Evolutionary conservation across 345 rosid species (phyloP), one percentile per base, ranked within the genome.

Genomic region (Populus ilicifolia): DNA sequence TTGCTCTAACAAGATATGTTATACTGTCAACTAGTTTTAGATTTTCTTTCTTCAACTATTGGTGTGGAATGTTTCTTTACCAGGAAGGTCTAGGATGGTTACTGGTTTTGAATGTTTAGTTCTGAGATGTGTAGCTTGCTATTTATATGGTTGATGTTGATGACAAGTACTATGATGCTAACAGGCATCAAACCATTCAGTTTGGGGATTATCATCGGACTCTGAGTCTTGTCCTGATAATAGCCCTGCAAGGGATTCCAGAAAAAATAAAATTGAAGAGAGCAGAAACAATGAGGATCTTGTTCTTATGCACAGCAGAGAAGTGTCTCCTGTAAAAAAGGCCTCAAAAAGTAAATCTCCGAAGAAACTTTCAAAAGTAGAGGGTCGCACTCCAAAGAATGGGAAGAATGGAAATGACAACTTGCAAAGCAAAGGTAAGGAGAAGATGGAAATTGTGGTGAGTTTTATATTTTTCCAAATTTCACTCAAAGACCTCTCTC

Each of bases 191-290:
- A 73, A 84, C 70, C 82, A 68, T 86, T 80, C 85, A 70, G 71
- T 89, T 56, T 90, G 29, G 85, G 69, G 83, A 59, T 50, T 91
- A 68, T 90, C 97, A 72, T 93, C 94, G 56, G 99, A 91, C 86
- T 89, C 96, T 39, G 99, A 95, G 84, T 84, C 90, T 72, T 81
- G 79, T 80, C 89, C 84, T 59, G 80, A 75, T 44, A 77, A 74
- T 84, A 73, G 72, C 72, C 75, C 70, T 17, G 25, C 6, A 75
- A 77, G 50, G 54, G 82, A 81, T 73, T 67, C 73, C 18, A 81
- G 79, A 81, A 69, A 67, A 59, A 50, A 79, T 77, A 54, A 71
- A 23, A 75, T 70, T 59, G 70, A 74, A 65, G 80, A 80, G 75
- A 79, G 78, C 41, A 86, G 74, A 73, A 80, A 80, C 63, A 88